phyloP scores from a whole-genome alignment of 225 moss, liverwort and hornwort species.

The Antitrichia curtipendula region DNA sequence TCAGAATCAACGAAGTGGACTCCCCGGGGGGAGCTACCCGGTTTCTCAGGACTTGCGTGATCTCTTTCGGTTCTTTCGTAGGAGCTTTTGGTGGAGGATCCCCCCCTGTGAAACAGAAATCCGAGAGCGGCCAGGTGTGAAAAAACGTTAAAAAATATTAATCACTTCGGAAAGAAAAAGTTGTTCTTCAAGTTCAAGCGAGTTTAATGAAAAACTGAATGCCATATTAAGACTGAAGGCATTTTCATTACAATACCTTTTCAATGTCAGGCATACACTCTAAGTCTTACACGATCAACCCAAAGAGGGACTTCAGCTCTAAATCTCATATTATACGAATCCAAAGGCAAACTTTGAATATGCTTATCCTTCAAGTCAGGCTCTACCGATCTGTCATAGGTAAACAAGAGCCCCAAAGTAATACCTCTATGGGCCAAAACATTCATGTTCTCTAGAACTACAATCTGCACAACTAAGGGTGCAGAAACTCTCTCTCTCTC shows the following conservation, averaged over 20 bases:
- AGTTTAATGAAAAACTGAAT: background rate
- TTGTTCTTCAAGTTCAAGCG: background rate
- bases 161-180: background rate
- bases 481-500: background rate
- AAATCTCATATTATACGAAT: background rate
- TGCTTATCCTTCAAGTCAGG: slow-evolving; percentile 1
- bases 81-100: background rate
- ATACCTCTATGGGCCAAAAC: background rate
- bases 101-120: slow-evolving; percentile 18
- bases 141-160: background rate
- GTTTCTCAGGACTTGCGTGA: background rate
- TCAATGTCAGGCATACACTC: background rate
- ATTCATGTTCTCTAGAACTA: background rate
- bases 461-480: background rate
- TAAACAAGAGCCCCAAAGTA: background rate
- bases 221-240: background rate
- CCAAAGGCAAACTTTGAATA: background rate
- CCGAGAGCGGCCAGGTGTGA: background rate
- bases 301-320: background rate
- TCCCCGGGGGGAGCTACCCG: background rate
- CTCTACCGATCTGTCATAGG: slow-evolving; percentile 1
- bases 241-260: background rate
- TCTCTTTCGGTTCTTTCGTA: background rate
- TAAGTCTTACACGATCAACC: background rate
- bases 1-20: background rate